Percentiles rank a stretch among this genome's conserved stretches.
Conservation (phyloP, 106 monocot genomes). For the Allium sativum region DNA sequence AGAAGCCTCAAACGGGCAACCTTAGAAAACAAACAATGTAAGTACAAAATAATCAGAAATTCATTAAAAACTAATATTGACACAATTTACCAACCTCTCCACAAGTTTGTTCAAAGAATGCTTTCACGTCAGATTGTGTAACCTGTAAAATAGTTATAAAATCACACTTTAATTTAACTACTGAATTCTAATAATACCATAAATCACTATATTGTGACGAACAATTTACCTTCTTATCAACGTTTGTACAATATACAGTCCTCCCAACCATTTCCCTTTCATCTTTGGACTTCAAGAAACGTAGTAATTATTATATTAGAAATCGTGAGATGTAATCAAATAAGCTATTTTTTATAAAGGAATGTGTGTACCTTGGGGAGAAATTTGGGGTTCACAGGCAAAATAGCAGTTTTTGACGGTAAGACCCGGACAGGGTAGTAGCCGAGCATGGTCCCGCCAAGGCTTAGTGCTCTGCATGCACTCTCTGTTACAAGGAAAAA, state of each 20-base stretch:
- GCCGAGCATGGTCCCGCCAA: conserved; percentile 62
- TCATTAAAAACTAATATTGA: not conserved
- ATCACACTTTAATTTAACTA: not conserved
- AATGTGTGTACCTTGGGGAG: conserved; percentile 52
- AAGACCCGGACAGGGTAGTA: conserved; percentile 63
- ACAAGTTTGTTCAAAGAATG: conserved; percentile 41
- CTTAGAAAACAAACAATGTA: conserved; percentile 1
- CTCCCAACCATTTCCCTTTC: conserved; percentile 57
- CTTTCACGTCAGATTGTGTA: conserved; percentile 40
- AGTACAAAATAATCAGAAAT: not conserved
- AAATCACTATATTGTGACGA: not conserved
- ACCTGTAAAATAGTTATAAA: conserved; percentile 32
- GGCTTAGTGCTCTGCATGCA: conserved; percentile 62
- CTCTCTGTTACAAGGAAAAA: conserved; percentile 23
- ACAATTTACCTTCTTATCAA: conserved; percentile 51
- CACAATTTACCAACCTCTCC: conserved; percentile 30
- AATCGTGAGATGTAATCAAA: not conserved
- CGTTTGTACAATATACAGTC: conserved; percentile 69
- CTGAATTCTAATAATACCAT: not conserved
- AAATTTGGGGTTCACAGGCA: conserved; percentile 88
- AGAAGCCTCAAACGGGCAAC: conserved; percentile 20
- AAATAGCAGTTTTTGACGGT: conserved; percentile 88
- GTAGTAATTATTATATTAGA: not conserved
- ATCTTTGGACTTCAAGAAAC: conserved; percentile 28
- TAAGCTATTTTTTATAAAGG: not conserved